Evolutionary conservation across 345 rosid genomes (phyloP).

Genomic region (Hibiscus trionum): DNA sequence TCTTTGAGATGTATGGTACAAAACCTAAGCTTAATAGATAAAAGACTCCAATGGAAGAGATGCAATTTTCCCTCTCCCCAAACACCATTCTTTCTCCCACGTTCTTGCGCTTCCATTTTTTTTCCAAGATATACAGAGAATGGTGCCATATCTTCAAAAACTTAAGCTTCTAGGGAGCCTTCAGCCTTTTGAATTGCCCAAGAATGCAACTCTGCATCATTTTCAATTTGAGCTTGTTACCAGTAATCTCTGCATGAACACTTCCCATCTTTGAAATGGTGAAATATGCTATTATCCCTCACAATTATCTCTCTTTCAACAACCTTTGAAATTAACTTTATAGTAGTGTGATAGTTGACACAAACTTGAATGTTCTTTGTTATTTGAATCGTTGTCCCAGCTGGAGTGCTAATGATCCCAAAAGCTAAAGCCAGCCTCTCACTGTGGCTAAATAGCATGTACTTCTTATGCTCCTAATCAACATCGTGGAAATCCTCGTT

Average conservation of each 20-base stretch:
- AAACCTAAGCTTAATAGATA: too few species aligned
- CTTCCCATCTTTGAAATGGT: constrained; percentile 56
- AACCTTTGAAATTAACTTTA: constrained; percentile 54
- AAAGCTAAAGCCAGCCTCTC: constrained; percentile 73
- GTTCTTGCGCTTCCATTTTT: too few species aligned
- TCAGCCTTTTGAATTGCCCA: background rate
- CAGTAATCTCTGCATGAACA: constrained; percentile 83
- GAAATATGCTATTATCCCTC: constrained; percentile 71
- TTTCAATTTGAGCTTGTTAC: constrained; percentile 25
- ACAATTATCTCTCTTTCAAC: constrained; percentile 57
- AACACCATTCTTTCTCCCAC: too few species aligned
- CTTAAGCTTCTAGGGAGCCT: background rate
- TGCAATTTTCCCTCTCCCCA: too few species aligned
- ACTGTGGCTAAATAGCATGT: constrained; percentile 44
- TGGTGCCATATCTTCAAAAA: background rate
- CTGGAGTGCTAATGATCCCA: constrained; percentile 55
- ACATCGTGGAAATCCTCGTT: constrained; percentile 63
- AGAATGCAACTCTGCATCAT: background rate
- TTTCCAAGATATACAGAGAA: too few species aligned
- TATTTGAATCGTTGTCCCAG: constrained; percentile 64
- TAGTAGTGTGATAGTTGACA: constrained; percentile 56
- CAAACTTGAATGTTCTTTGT: constrained; percentile 62
- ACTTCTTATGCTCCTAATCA: constrained; percentile 65
- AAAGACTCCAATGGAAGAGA: too few species aligned
- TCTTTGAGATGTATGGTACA: too few species aligned